phyloP scores from a whole-genome alignment of 2,329 filamentous ascomycete species.

The Microcyclospora pomicola region DNA sequence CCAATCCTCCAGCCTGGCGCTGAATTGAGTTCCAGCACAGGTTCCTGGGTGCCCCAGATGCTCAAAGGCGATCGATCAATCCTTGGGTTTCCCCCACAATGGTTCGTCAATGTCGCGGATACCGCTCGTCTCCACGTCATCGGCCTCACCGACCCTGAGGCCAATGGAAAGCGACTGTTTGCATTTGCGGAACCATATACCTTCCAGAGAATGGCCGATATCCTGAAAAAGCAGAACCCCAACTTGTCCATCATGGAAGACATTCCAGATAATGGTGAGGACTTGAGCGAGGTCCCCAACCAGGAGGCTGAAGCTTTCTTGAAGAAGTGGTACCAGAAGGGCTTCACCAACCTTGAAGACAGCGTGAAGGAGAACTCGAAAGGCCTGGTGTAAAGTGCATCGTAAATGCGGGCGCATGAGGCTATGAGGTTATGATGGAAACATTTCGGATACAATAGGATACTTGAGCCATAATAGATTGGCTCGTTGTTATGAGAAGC shows the following conservation, averaged over 20 bases:
- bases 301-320: conserved; percentile 15
- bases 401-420: too few relatives aligned
- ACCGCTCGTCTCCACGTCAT: conserved; percentile 39
- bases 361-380: conserved; percentile 11
- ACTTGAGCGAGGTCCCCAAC: conserved; percentile 16
- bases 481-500: too few relatives aligned
- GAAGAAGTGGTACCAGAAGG: conserved; percentile 19
- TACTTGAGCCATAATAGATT: too few relatives aligned
- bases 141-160: conserved; percentile 33
- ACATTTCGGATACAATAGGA: too few relatives aligned
- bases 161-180: conserved; percentile 40
- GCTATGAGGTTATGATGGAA: too few relatives aligned
- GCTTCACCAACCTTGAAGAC: conserved; percentile 14
- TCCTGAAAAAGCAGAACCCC: conserved; percentile 28
- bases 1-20: conserved; percentile 6
- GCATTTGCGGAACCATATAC: conserved; percentile 36
- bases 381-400: too few relatives aligned
- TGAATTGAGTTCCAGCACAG: conserved; percentile 4
- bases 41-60: conserved; percentile 1
- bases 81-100: conserved; percentile 7
- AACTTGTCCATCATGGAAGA: conserved; percentile 12
- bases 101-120: conserved; percentile 35
- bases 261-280: conserved; percentile 8
- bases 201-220: conserved; percentile 31
- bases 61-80: conserved; percentile 8